Base-by-base conservation (phyloP, 331 rosid genomes). In the Cydonia oblonga region DNA sequence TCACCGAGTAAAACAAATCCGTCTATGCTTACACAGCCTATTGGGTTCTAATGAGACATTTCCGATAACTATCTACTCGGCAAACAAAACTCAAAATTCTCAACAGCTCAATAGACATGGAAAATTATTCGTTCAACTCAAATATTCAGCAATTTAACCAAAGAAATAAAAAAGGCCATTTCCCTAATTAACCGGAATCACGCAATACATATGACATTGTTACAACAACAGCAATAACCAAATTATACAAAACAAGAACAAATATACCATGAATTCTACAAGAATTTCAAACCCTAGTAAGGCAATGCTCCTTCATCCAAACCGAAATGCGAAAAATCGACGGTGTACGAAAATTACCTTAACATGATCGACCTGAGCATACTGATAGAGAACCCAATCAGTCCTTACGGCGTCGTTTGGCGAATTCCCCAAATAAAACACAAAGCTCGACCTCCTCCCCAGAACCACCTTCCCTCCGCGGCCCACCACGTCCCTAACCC, bases 341-440 rank as follows among this genome's bases (percentile, higher is more conserved):
- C n/a, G 68, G 30, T 40, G 38, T 28, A 73, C 11, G 5, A 15
- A 5, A 33, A 5, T 24, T 84, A 91, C 97, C 96, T 80, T 63
- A 19, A 61, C 71, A 51, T 72, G 83, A 77, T 75, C 81, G 46
- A 35, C 52, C 49, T 83, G 84, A 22, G 92, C 83, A 66, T 87
- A 89, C 81, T 89, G 91, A 23, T 86, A 78, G 83, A 91, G 57
- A 19, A 83, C 80, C 92, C 88, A 87, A 66, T 78, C 74, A 11
- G 96, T 89, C 79, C 58, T 72, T 22, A 49, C 28, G 0, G 86
- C 81, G 1, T 61, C 71, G 59, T 72, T 76, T 11, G 30, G 66
- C n/a, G 88, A 85, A 81, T 68, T 78, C 53, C 86, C 87, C 60
- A 67, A n/a, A 74, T 84, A 87, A 71, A 89, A 91, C 24, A 73